Evolutionary conservation across 176 grass and related monocot genomes (phyloP).

Genomic region (Puya raimondii): DNA sequence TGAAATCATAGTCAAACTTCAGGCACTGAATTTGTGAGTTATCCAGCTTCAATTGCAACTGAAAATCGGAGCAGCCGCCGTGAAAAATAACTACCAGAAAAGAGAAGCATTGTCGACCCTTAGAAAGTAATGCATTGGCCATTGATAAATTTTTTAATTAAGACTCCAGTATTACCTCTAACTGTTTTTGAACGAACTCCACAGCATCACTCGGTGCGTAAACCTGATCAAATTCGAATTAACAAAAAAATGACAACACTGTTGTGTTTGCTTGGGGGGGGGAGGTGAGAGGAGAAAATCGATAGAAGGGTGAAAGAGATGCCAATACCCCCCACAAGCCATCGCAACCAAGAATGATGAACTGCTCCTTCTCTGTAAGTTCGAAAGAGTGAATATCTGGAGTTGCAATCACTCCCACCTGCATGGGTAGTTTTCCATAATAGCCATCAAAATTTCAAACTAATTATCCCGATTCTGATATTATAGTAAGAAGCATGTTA

Average conservation of each 20-base stretch:
- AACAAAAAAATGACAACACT: neutral
- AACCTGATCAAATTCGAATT: constrained; percentile 37
- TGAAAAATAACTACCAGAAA: neutral
- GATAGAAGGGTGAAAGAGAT: constrained; percentile 9
- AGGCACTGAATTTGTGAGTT: too few species aligned
- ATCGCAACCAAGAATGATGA: constrained; percentile 89
- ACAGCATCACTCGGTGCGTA: constrained; percentile 88
- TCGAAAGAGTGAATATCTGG: constrained; percentile 91
- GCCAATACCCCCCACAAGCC: constrained; percentile 86
- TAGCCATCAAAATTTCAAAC: neutral
- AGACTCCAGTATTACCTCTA: constrained; percentile 40
- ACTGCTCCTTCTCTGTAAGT: constrained; percentile 65
- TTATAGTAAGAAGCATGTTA: too few species aligned
- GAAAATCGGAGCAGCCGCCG: too few species aligned
- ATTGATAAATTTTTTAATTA: neutral
- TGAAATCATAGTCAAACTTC: too few species aligned
- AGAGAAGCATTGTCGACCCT: neutral
- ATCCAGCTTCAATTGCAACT: too few species aligned
- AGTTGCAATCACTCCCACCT: constrained; percentile 79
- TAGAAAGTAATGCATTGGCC: neutral
- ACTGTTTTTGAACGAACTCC: constrained; percentile 80
- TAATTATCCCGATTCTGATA: neutral
- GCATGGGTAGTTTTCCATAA: constrained; percentile 8
- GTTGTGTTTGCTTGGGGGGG: neutral
- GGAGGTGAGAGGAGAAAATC: neutral